These are phyloP conservation scores for Colletotrichum lupini DNA, from an alignment of 2,329 filamentous ascomycete species.

Conservation along the genomic window DNA sequence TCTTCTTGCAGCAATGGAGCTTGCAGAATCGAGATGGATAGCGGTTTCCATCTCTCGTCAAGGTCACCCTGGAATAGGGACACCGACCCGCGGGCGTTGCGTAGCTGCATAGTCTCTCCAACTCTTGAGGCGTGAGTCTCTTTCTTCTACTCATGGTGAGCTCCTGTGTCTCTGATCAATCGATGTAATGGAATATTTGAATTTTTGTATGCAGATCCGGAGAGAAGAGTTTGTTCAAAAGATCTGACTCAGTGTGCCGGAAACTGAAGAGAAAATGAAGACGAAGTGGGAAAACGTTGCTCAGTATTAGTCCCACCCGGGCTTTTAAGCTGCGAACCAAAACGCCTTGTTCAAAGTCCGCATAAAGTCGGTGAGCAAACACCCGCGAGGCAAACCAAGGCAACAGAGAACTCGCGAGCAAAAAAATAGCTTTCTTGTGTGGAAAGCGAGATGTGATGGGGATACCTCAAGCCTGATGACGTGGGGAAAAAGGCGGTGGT, in stretches of 20 bases:
- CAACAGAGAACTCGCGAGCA: too few relatives aligned
- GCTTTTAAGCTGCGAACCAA: not conserved
- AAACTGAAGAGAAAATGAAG: not conserved
- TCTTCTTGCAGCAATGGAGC: constrained; percentile 35
- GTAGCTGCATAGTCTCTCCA: constrained; percentile 30
- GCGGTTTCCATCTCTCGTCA: constrained; percentile 23
- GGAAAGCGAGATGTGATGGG: not conserved
- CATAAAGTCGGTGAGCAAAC: constrained; percentile 27
- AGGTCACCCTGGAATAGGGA: constrained; percentile 14
- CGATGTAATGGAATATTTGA: too few relatives aligned
- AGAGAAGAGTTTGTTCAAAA: not conserved
- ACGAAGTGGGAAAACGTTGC: not conserved
- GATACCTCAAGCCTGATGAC: not conserved
- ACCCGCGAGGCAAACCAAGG: not conserved
- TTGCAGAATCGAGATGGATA: constrained; percentile 28
- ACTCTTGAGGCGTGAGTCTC: constrained; percentile 20
- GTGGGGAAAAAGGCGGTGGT: not conserved
- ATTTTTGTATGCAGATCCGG: not conserved
- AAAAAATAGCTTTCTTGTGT: not conserved
- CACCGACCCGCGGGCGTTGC: constrained; percentile 24
- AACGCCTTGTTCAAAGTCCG: not conserved
- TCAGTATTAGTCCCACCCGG: not conserved
- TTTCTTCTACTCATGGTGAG: constrained; percentile 12
- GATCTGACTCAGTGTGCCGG: too few relatives aligned
- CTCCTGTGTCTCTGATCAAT: not conserved